Conservation (phyloP, 1,139 yeast genomes). For the Kodamaea anthophila region DNA sequence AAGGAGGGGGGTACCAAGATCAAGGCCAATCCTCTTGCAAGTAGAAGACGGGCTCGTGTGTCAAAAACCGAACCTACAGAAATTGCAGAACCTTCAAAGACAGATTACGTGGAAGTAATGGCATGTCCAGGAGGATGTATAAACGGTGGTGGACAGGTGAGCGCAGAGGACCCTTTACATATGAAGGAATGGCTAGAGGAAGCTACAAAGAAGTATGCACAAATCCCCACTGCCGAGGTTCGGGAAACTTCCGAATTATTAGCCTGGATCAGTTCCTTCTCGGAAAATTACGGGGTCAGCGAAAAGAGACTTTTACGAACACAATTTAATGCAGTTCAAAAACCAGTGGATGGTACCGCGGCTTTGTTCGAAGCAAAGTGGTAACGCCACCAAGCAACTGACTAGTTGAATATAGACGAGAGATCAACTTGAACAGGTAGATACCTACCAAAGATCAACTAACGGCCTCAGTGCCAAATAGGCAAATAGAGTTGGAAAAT, state of each 20-base stretch:
- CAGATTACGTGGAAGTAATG: constrained; percentile 91
- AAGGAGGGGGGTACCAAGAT: constrained; percentile 33
- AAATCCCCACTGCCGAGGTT: constrained; percentile 12
- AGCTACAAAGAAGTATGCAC: constrained; percentile 26
- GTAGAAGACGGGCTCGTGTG: constrained; percentile 35
- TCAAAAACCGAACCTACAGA: constrained; percentile 20
- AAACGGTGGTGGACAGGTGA: constrained; percentile 93
- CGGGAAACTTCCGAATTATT: constrained; percentile 14
- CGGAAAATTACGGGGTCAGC: constrained; percentile 21
- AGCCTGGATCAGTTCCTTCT: constrained; percentile 31
- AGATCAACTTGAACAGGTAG: neutral
- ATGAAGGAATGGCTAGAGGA: constrained; percentile 40
- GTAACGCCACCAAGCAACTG: too few species aligned
- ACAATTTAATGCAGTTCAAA: constrained; percentile 45
- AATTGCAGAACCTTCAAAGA: constrained; percentile 54
- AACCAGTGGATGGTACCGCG: constrained; percentile 40
- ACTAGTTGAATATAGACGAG: too few species aligned
- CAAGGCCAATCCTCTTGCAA: constrained; percentile 34
- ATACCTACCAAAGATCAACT: neutral
- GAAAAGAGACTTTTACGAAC: constrained; percentile 39
- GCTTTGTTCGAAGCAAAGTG: constrained; percentile 41
- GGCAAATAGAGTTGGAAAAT: too few species aligned
- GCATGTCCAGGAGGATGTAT: constrained; percentile 98
- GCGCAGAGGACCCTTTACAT: constrained; percentile 33
- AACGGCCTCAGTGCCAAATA: neutral